These are phyloP conservation scores for Leptosphaerulina australis DNA, from an alignment of 2,329 filamentous ascomycete genomes.

Conservation along the genomic window DNA sequence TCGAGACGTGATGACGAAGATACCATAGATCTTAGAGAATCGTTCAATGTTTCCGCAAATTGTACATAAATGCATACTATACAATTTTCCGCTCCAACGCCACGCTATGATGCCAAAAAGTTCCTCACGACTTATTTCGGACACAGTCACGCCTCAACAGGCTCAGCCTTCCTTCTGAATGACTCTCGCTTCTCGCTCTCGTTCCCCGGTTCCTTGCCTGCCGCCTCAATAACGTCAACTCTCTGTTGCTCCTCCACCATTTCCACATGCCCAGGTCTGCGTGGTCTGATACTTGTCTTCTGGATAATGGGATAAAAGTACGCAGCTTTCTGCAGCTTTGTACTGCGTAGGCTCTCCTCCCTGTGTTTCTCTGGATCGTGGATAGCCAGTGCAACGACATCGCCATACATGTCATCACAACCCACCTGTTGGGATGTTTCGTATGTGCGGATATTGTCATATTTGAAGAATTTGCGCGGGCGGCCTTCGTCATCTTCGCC, in stretches of 20 bases:
- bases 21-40: too few species aligned
- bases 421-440: conserved; percentile 62
- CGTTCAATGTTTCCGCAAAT: too few species aligned
- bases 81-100: conserved; percentile 18
- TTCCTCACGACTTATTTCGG: not conserved
- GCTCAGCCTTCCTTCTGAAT: conserved; percentile 55
- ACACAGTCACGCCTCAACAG: conserved; percentile 20
- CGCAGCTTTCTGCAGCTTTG: conserved; percentile 57
- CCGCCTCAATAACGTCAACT: conserved; percentile 60
- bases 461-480: conserved; percentile 59
- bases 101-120: conserved; percentile 17
- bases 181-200: conserved; percentile 56
- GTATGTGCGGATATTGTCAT: conserved; percentile 64
- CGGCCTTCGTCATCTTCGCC: conserved; percentile 53
- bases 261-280: conserved; percentile 51
- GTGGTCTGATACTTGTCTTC: conserved; percentile 59
- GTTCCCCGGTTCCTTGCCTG: conserved; percentile 57
- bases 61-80: conserved; percentile 3
- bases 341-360: conserved; percentile 44
- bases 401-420: conserved; percentile 60
- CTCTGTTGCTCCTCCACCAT: conserved; percentile 53
- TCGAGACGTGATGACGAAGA: too few species aligned
- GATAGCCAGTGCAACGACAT: conserved; percentile 62
- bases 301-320: conserved; percentile 68
- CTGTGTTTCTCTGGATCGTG: conserved; percentile 57